These are phyloP conservation scores for Fagus sylvatica DNA, from an alignment of 306 rosid species.

Conservation along the genomic window DNA sequence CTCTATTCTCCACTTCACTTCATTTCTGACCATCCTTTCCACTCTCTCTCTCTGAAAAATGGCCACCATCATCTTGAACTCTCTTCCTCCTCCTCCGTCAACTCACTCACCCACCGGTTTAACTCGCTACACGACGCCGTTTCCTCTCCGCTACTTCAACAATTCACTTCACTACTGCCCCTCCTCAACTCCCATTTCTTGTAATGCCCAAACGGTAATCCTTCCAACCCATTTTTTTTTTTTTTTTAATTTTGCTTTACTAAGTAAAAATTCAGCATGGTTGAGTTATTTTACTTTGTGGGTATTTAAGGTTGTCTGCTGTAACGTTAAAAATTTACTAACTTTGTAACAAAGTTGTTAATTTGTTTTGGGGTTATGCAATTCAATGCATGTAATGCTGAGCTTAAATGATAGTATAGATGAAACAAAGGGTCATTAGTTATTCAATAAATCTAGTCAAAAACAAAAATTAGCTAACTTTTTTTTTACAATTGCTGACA, in stretches of 20 bases:
- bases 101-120: conserved; percentile 4
- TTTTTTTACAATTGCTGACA: no score
- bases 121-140: conserved; percentile 1
- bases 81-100: not conserved
- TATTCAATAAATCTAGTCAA: no score
- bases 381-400: no score
- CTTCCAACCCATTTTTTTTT: not conserved
- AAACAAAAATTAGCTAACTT: no score
- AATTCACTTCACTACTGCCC: not conserved
- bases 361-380: no score
- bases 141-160: not conserved
- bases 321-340: no score
- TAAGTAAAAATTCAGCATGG: no score
- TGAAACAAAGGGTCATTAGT: no score
- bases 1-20: not conserved
- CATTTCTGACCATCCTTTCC: not conserved
- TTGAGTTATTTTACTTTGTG: not conserved
- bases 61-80: conserved; percentile 10
- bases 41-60: not conserved
- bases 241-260: not conserved
- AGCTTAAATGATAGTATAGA: no score
- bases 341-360: no score
- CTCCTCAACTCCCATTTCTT: conserved; percentile 13
- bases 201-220: conserved; percentile 29
- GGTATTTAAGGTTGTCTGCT: no score